These are phyloP conservation scores for Pseudognaphalium luteoalbum DNA, from an alignment of 129 eudicot species.

Conservation along the genomic window DNA sequence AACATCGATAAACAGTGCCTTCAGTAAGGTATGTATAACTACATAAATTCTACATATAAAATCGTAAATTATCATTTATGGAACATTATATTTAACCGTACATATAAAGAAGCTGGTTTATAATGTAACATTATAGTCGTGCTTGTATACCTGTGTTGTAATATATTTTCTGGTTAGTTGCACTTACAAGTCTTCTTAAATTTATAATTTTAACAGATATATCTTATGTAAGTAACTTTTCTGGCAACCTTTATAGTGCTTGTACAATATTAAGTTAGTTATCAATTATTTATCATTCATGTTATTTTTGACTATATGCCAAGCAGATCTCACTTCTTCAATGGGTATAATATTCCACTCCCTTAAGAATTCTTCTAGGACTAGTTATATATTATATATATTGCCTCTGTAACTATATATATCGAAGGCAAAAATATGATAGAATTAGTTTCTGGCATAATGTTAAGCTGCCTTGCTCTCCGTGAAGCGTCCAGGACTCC, in stretches of 20 bases:
- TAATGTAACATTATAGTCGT: slow-evolving; percentile 3
- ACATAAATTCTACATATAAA: neutral
- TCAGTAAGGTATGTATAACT: slow-evolving; percentile 46
- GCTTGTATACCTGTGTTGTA: neutral
- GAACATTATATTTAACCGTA: neutral
- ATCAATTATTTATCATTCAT: too few species aligned
- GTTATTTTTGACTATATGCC: slow-evolving; percentile 13
- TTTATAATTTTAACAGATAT: neutral
- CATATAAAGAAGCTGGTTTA: slow-evolving; percentile 7
- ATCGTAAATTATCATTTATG: too few species aligned
- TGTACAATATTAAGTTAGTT: neutral
- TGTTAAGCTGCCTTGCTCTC: too few species aligned
- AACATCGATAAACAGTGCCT: slow-evolving; percentile 27
- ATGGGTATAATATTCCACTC: neutral
- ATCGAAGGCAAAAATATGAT: too few species aligned
- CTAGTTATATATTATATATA: too few species aligned
- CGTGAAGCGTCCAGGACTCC: too few species aligned
- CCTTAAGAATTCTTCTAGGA: neutral
- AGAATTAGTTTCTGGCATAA: too few species aligned
- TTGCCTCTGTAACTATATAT: too few species aligned
- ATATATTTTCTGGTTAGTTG: slow-evolving; percentile 3
- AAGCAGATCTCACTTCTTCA: slow-evolving; percentile 8
- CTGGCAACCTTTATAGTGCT: slow-evolving; percentile 5
- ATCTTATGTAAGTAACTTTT: slow-evolving; percentile 9
- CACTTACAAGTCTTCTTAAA: neutral